Conservation (phyloP, 148 eudicot genomes). For the Arctostaphylos glauca region DNA sequence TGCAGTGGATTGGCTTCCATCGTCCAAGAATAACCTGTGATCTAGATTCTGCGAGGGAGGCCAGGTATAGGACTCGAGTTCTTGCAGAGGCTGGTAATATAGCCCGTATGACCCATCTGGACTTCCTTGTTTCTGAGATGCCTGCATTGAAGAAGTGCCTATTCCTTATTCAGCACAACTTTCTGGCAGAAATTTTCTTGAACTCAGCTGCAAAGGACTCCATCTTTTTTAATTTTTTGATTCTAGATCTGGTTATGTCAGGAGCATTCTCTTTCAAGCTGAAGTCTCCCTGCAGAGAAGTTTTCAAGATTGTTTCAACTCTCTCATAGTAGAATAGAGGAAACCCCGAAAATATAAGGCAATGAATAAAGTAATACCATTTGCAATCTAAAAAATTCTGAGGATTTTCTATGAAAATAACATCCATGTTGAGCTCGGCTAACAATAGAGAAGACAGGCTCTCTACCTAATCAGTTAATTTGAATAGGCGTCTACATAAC, state of each 20-base stretch:
- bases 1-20: slow-evolving; percentile 16
- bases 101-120: slow-evolving; percentile 10
- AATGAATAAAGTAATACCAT: not conserved
- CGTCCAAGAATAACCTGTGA: slow-evolving; percentile 1
- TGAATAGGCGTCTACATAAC: too few relatives aligned
- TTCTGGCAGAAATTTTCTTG: not conserved
- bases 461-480: too few relatives aligned
- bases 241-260: not conserved
- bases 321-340: not conserved
- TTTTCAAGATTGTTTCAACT: not conserved
- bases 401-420: not conserved
- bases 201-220: not conserved
- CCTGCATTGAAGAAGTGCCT: slow-evolving; percentile 14
- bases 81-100: slow-evolving; percentile 12
- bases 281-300: slow-evolving; percentile 6
- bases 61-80: slow-evolving; percentile 3
- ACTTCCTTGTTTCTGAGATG: slow-evolving; percentile 19
- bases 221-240: not conserved
- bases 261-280: not conserved
- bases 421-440: too few relatives aligned
- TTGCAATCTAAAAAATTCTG: not conserved
- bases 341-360: not conserved
- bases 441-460: too few relatives aligned
- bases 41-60: slow-evolving; percentile 8
- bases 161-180: not conserved